These are phyloP conservation scores for Solanum pinnatisectum DNA, from an alignment of 257 asterid species.

Conservation along the genomic window DNA sequence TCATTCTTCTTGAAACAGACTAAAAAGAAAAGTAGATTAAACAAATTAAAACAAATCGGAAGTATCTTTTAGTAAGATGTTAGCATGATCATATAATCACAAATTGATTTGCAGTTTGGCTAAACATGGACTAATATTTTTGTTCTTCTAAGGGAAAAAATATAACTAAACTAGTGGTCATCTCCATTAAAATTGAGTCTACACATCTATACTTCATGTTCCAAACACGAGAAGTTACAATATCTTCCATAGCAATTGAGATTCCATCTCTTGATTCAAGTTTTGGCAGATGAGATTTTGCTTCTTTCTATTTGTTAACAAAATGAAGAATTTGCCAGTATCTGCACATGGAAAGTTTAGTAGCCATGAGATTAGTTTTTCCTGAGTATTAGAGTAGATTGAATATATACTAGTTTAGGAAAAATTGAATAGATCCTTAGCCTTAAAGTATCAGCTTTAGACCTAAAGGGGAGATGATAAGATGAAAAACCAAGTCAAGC, in stretches of 20 bases:
- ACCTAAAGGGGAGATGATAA: too few relatives aligned
- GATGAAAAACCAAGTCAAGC: too few relatives aligned
- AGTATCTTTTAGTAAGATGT: background rate
- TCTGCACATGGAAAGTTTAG: too few relatives aligned
- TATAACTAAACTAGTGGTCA: background rate
- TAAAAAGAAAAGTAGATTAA: too few relatives aligned
- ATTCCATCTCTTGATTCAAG: slow-evolving; percentile 82
- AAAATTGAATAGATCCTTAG: too few relatives aligned
- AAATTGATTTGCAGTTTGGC: slow-evolving; percentile 13
- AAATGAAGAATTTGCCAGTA: background rate
- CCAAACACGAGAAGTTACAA: slow-evolving; percentile 18
- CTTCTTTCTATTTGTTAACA: slow-evolving; percentile 53
- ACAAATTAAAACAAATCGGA: too few relatives aligned
- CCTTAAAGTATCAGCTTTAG: too few relatives aligned
- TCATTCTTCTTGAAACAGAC: too few relatives aligned
- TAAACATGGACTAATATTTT: background rate
- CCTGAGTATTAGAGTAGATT: too few relatives aligned
- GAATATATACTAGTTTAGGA: too few relatives aligned
- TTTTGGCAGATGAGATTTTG: slow-evolving; percentile 80
- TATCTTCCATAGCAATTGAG: slow-evolving; percentile 76
- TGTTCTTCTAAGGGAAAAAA: background rate
- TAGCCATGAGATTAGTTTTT: too few relatives aligned
- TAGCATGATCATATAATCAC: background rate
- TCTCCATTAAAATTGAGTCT: background rate
- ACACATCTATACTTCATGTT: slow-evolving; percentile 67